A percentile compares a stretch with the other conserved stretches of the same genome.
These are phyloP conservation scores for Penicillium sp. DNA, from an alignment of 2,329 filamentous ascomycete genomes.

Conservation along the genomic window DNA sequence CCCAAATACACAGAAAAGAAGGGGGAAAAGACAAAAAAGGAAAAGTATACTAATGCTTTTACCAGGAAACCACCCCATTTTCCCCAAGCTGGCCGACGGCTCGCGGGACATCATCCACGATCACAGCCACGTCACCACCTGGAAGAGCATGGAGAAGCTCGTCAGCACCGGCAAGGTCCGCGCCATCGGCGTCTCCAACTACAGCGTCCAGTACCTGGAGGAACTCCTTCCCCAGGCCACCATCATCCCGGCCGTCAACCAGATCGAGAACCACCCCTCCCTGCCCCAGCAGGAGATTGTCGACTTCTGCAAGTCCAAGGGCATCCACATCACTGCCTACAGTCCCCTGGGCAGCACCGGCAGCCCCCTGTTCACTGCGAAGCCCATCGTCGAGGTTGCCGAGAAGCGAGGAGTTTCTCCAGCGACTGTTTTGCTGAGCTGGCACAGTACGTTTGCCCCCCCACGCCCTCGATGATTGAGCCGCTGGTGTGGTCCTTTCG, in stretches of 20 bases:
- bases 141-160: conserved; percentile 69
- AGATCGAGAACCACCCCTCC: conserved; percentile 80
- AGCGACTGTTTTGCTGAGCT: conserved; percentile 46
- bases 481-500: background rate
- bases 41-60: conserved; percentile 2
- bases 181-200: conserved; percentile 64
- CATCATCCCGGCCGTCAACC: conserved; percentile 69
- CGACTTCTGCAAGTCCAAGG: conserved; percentile 53
- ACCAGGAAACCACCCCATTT: conserved; percentile 47
- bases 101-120: conserved; percentile 69
- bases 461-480: no score
- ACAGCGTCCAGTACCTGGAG: conserved; percentile 56
- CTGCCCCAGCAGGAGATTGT: conserved; percentile 58
- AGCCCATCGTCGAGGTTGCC: conserved; percentile 45
- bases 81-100: conserved; percentile 74
- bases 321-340: conserved; percentile 58
- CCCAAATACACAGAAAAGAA: background rate
- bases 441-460: conserved; percentile 39
- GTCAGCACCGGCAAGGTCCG: conserved; percentile 56
- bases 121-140: conserved; percentile 74
- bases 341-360: conserved; percentile 48
- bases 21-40: background rate
- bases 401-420: conserved; percentile 43
- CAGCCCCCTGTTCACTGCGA: conserved; percentile 45
- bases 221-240: conserved; percentile 60